Evolutionary conservation across 2,329 filamentous ascomycete genomes (phyloP).

Genomic region (Trichophyton schoenleinii): DNA sequence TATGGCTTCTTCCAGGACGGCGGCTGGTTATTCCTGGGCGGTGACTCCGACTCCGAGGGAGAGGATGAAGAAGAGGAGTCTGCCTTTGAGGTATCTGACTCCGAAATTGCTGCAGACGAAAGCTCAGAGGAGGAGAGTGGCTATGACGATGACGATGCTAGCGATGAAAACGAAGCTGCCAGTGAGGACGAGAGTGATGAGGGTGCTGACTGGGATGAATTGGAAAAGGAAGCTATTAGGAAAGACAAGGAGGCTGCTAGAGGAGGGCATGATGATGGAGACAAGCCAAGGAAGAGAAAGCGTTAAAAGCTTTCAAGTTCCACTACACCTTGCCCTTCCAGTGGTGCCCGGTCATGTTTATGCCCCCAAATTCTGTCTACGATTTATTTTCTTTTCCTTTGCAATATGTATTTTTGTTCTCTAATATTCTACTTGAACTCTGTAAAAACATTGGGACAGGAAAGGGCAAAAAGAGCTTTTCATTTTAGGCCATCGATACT

Average conservation of each 20-base stretch:
- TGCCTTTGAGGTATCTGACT: slow-evolving; percentile 81
- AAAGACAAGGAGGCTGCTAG: slow-evolving; percentile 43
- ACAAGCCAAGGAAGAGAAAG: slow-evolving; percentile 62
- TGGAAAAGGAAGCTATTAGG: slow-evolving; percentile 70
- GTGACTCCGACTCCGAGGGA: slow-evolving; percentile 76
- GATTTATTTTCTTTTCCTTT: neutral
- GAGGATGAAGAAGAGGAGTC: slow-evolving; percentile 75
- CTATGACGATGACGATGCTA: slow-evolving; percentile 86
- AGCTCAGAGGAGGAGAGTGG: slow-evolving; percentile 79
- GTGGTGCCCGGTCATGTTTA: neutral
- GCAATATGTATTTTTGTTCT: neutral
- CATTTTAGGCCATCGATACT: neutral
- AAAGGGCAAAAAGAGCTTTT: neutral
- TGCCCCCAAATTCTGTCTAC: neutral
- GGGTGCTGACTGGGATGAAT: slow-evolving; percentile 85
- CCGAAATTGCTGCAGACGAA: slow-evolving; percentile 59
- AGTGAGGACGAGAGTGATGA: slow-evolving; percentile 52
- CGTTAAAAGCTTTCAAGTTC: slow-evolving; percentile 23
- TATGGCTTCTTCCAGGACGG: slow-evolving; percentile 93
- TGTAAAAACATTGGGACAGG: neutral
- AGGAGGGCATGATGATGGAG: slow-evolving; percentile 41
- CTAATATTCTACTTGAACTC: neutral
- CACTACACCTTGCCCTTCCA: neutral
- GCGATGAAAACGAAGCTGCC: slow-evolving; percentile 58
- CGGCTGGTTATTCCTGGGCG: slow-evolving; percentile 84